Evolutionary conservation across 768 basidiomycete species (phyloP), one percentile per base, ranked within the genome.

Genomic region (Lenzites betulinus): DNA sequence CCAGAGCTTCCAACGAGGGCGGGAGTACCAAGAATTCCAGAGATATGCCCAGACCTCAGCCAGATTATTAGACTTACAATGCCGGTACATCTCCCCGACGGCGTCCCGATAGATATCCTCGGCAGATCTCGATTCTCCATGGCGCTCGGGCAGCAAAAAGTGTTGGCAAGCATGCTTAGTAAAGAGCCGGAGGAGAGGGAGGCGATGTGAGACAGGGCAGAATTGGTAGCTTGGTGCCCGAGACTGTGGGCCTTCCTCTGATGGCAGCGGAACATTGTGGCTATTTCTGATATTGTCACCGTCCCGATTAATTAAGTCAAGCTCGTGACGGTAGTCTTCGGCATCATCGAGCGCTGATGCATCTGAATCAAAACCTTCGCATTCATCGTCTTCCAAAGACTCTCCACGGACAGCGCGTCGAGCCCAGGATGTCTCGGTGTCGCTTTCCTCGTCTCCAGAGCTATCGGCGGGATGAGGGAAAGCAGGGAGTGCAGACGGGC

Each of bases 21-120:
- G 67, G 11, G 54, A 58, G 60, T 72, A 74, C 73, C 73, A 73
- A 8, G 60, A 56, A 44, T 68, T 71, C 70, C 72, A 73, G 28
- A 73, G 25, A 58, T 73, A 71, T 6, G 69, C 71, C 70, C 69
- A 73, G 25, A 68, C 68, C 26, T 49, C 47, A 23, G 16, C 5
- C 22, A 41, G 23, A 11, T 42, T 39, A 28, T 39, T 54, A 8
- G 22, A 12, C n/a, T 42, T 20, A 39, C 39, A 41, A 11, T 39
- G 22, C 8, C 15, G 22, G n/a, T 54, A 43, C 52, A 30, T 39
- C n/a, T 54, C 41, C 4, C 18, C 12, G n/a, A 42, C 53, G 2
- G 53, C 43, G 11, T 30, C 28, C 7, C n/a, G 47, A 49, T 33
- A 49, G 28, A 49, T 49, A 15, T 49, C 47, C 3, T 49, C 16